Conservation (phyloP, 345 rosid species). For the Stellera chamaejasme region DNA sequence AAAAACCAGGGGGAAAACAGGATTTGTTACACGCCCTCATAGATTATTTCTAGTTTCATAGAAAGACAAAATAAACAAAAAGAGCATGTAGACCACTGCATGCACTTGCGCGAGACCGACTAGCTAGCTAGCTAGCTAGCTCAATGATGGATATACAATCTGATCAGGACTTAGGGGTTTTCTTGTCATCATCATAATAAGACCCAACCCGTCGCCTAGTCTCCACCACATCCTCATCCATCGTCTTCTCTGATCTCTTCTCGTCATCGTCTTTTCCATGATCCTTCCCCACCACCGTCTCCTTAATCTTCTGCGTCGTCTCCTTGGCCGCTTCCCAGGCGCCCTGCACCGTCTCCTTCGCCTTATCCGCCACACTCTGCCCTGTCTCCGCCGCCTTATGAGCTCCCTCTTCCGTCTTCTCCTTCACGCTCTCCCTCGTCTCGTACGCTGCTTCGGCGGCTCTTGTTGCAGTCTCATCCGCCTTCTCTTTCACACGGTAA, state of each 20-base stretch:
- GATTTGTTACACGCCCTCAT: not conserved
- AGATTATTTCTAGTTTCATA: not conserved
- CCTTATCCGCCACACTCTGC: conserved; percentile 21
- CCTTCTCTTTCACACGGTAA: conserved; percentile 13
- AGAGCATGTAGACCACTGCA: not conserved
- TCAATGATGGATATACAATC: too few species aligned
- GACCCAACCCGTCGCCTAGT: conserved; percentile 6
- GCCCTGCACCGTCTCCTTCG: conserved; percentile 21
- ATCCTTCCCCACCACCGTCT: conserved; percentile 29
- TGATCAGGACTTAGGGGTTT: not conserved
- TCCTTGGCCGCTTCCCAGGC: conserved; percentile 28
- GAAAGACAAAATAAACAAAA: not conserved
- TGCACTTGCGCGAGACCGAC: not conserved
- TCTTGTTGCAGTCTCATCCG: conserved; percentile 4
- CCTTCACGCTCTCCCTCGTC: conserved; percentile 1
- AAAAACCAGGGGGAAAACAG: too few species aligned
- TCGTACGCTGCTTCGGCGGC: conserved; percentile 5
- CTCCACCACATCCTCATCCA: conserved; percentile 17
- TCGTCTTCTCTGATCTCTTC: conserved; percentile 6
- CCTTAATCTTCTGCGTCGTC: conserved; percentile 31
- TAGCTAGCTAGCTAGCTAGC: not conserved
- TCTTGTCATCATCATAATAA: conserved; percentile 4
- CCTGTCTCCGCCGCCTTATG: conserved; percentile 21
- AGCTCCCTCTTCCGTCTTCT: conserved; percentile 15
- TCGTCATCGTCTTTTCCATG: conserved; percentile 1